A percentile compares a stretch with the other conserved stretches of the same genome.
Conservation (phyloP, 1,284 basidiomycete species). For the Polyporus tsugae region DNA sequence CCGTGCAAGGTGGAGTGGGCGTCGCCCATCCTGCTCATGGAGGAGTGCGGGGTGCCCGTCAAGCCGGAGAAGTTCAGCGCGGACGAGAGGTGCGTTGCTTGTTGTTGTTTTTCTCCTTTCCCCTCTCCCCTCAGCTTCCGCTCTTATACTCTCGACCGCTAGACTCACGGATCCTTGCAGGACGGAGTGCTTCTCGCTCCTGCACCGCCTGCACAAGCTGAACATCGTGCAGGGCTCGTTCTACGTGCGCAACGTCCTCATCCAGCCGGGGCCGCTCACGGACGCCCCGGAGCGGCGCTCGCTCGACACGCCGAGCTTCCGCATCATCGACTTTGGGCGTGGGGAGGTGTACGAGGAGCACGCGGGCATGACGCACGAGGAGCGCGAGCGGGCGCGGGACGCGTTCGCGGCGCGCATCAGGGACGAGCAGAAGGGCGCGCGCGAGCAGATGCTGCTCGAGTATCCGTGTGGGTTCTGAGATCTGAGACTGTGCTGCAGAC, state of each 20-base stretch:
- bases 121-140: background rate
- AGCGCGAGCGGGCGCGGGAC: background rate
- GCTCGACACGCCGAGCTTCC: constrained; percentile 48
- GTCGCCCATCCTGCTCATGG: constrained; percentile 58
- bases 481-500: too few species aligned
- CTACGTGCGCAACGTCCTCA: constrained; percentile 54
- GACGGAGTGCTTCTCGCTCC: constrained; percentile 51
- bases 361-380: background rate
- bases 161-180: constrained; percentile 35
- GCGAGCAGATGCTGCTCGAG: constrained; percentile 10
- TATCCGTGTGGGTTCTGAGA: constrained; percentile 7
- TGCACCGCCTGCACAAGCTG: constrained; percentile 50
- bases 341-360: constrained; percentile 12
- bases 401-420: background rate
- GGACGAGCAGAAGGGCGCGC: constrained; percentile 3
- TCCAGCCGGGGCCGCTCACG: constrained; percentile 54
- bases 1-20: background rate
- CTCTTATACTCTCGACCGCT: background rate
- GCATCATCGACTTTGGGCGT: constrained; percentile 62
- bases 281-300: constrained; percentile 39
- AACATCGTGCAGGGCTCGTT: constrained; percentile 53
- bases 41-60: constrained; percentile 55
- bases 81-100: constrained; percentile 44
- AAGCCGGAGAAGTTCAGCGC: constrained; percentile 39
- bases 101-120: constrained; percentile 16